Percentiles rank a stretch among this genome's conserved stretches.
Evolutionary conservation across 2,329 filamentous ascomycete genomes (phyloP).

Genomic region (Aureobasidium lini): DNA sequence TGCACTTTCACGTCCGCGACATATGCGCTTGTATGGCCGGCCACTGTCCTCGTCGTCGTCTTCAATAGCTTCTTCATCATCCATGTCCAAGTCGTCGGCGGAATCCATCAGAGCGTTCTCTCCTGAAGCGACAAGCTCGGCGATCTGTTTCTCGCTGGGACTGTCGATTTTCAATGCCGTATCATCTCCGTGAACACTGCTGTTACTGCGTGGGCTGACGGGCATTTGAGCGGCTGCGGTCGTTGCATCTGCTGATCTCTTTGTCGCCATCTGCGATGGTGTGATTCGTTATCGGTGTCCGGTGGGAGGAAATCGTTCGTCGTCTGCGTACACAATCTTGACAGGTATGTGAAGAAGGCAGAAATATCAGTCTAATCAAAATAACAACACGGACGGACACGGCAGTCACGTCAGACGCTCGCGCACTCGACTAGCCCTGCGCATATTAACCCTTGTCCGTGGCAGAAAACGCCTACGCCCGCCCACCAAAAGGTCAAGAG

Average conservation of each 20-base stretch:
- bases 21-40: slow-evolving; percentile 11
- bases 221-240: not conserved
- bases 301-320: not conserved
- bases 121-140: not conserved
- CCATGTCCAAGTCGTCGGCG: slow-evolving; percentile 4
- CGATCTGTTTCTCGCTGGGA: slow-evolving; percentile 9
- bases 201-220: slow-evolving; percentile 1
- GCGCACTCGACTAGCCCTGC: not conserved
- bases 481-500: not conserved
- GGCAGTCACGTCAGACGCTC: slow-evolving; percentile 10
- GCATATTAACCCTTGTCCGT: slow-evolving; percentile 12
- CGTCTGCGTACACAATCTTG: not conserved
- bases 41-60: not conserved
- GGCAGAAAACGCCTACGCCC: slow-evolving; percentile 5
- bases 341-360: not conserved
- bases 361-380: slow-evolving; percentile 5
- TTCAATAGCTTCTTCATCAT: not conserved
- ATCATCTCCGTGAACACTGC: not conserved
- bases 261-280: slow-evolving; percentile 1
- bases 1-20: slow-evolving; percentile 11
- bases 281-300: not conserved
- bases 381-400: slow-evolving; percentile 11
- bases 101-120: slow-evolving; percentile 7
- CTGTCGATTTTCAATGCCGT: slow-evolving; percentile 5
- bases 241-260: not conserved